These are phyloP conservation scores for Rhodotorula kratochvilovae DNA, from an alignment of 768 basidiomycete genomes.

Conservation along the genomic window DNA sequence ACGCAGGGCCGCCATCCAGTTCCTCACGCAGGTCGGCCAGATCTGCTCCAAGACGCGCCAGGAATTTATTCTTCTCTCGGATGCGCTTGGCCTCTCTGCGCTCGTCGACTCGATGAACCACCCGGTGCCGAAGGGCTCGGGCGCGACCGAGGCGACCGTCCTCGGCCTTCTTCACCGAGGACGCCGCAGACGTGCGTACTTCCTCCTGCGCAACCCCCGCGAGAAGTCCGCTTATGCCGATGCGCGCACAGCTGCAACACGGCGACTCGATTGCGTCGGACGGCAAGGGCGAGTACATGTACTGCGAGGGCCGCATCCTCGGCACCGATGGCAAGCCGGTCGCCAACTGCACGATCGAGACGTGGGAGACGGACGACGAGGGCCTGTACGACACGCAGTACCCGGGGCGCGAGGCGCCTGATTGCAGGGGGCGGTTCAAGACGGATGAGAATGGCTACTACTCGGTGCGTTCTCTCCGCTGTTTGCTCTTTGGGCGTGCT, in stretches of 20 bases:
- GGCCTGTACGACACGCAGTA: slow-evolving; percentile 45
- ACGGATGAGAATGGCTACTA: slow-evolving; percentile 41
- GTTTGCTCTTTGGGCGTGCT: too few species aligned
- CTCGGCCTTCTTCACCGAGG: slow-evolving; percentile 39
- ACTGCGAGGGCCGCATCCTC: slow-evolving; percentile 66
- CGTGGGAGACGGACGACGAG: slow-evolving; percentile 52
- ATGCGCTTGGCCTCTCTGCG: slow-evolving; percentile 70
- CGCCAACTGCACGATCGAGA: slow-evolving; percentile 46
- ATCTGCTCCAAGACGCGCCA: slow-evolving; percentile 57
- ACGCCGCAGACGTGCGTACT: slow-evolving; percentile 31
- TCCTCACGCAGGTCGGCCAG: slow-evolving; percentile 70
- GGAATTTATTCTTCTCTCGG: slow-evolving; percentile 82
- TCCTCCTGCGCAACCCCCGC: too few species aligned
- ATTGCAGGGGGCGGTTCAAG: slow-evolving; percentile 39
- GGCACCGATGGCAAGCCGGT: slow-evolving; percentile 52
- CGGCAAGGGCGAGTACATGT: slow-evolving; percentile 80
- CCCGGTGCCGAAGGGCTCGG: slow-evolving; percentile 43
- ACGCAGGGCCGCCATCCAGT: slow-evolving; percentile 60
- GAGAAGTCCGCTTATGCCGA: background rate
- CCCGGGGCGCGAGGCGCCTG: slow-evolving; percentile 27
- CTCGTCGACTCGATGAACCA: slow-evolving; percentile 58
- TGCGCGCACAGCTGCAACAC: slow-evolving; percentile 46
- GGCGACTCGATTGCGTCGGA: slow-evolving; percentile 80
- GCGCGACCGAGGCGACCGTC: slow-evolving; percentile 39
- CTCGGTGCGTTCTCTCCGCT: slow-evolving; percentile 20